Base-by-base conservation (phyloP, 768 basidiomycete species). In the Lactarius indigo region DNA sequence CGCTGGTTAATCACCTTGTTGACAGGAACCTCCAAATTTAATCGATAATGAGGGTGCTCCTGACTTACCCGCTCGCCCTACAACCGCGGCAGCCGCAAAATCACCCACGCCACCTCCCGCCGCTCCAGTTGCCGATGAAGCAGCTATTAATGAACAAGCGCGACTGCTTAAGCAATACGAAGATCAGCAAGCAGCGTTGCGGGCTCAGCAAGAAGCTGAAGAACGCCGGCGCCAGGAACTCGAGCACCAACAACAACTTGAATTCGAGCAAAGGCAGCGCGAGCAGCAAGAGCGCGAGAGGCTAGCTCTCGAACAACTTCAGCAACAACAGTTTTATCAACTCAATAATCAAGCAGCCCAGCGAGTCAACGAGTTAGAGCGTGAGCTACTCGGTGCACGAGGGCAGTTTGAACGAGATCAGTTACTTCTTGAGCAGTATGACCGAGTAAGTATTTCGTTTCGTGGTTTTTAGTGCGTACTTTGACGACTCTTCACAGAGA, bases 321-420 rank as follows among this genome's bases (percentile, higher is more conserved):
- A 90, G 82, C 89, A 87, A 70, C 84, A 93, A 73, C 92, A 94
- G 72, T 86, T 92, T 77, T 85, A 89, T 81, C 84, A 90, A 76
- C 85, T 89, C 70, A 89, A 85, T 72, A 92, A 87, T 68, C 89
- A 93, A 75, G 86, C 87, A 42, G 86, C 83, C 54, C 87, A 89
- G 66, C 89, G 92, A 70, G 83, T 86, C 35, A 82, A 85, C 62
- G 95, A 98, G 67, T 83, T 96, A 54, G 94, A 99, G 76, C 83
- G 92, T 60, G 91, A 98, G 76, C 80, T 98, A 58, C 84, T 98
- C 57, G 92, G 85, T 12, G 91, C 98, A 91, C 82, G 95, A 57
- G 95, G 97, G 0, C 97, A 98, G 75, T 99, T 94, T 75, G 97
- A 99, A 78, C 86, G 97, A 15, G 96, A 99, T 73, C 97, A 99